Evolutionary conservation across 306 rosid species (phyloP).

Genomic region (Arachis hypogaea): DNA sequence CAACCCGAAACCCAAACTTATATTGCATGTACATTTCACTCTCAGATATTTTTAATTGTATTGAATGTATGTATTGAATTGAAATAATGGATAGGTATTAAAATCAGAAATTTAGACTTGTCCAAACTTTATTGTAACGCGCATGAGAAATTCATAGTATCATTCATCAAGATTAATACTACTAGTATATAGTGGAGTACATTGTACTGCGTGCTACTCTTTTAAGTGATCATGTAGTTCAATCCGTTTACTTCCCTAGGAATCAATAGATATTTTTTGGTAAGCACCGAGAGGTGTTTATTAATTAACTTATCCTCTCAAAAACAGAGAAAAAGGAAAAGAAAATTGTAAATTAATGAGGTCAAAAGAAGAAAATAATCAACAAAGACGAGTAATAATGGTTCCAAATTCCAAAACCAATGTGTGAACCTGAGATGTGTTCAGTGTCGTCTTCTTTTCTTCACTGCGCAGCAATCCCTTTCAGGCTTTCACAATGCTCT

Average conservation of each 20-base stretch:
- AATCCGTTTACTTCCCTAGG: conserved; percentile 13
- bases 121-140: too few species aligned
- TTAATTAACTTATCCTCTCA: background rate
- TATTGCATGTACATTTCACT: too few species aligned
- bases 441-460: conserved; percentile 48
- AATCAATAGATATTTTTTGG: background rate
- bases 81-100: too few species aligned
- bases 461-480: conserved; percentile 50
- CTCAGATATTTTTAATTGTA: too few species aligned
- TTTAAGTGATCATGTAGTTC: background rate
- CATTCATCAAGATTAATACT: too few species aligned
- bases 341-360: background rate
- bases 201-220: background rate
- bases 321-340: background rate
- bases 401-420: conserved; percentile 63
- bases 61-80: too few species aligned
- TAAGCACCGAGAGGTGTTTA: conserved; percentile 1
- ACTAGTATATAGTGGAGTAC: too few species aligned
- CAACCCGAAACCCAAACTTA: too few species aligned
- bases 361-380: conserved; percentile 1
- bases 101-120: too few species aligned
- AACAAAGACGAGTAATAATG: conserved; percentile 7
- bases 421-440: conserved; percentile 28
- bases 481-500: conserved; percentile 12
- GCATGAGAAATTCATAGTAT: too few species aligned